Percentiles rank a stretch among this genome's conserved stretches.
These are phyloP conservation scores for Viola odorata DNA, from an alignment of 345 rosid species.

Conservation along the genomic window DNA sequence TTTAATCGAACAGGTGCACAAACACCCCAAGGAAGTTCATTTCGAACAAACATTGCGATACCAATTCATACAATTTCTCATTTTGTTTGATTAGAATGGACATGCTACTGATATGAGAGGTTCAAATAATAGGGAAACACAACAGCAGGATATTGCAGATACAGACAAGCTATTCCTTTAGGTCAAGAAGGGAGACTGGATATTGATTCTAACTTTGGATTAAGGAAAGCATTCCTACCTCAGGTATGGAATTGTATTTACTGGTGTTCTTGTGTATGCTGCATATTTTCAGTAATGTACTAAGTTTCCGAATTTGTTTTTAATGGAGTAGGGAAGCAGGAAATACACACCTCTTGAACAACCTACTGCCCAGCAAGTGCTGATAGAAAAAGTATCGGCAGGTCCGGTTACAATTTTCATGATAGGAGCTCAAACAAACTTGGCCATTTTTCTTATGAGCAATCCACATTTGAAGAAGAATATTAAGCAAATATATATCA, in stretches of 20 bases:
- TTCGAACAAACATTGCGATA: background rate
- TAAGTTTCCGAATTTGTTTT: conserved; percentile 3
- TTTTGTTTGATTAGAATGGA: background rate
- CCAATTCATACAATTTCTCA: background rate
- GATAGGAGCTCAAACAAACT: conserved; percentile 70
- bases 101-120: background rate
- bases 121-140: conserved; percentile 44
- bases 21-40: background rate
- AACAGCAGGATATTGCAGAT: conserved; percentile 75
- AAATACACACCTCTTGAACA: conserved; percentile 66
- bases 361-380: conserved; percentile 74
- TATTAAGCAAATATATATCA: conserved; percentile 61
- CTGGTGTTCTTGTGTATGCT: no score
- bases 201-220: conserved; percentile 57
- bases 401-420: conserved; percentile 60
- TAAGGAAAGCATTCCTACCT: conserved; percentile 77
- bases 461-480: conserved; percentile 70
- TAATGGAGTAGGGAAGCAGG: conserved; percentile 62
- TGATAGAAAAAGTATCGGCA: conserved; percentile 53
- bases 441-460: conserved; percentile 70
- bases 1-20: conserved; percentile 69
- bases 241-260: conserved; percentile 28
- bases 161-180: conserved; percentile 73
- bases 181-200: conserved; percentile 71
- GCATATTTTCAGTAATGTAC: background rate